A percentile compares a stretch with the other conserved stretches of the same genome.
phyloP scores from a whole-genome alignment of 2,329 filamentous ascomycete genomes.

The Nemania serpens region DNA sequence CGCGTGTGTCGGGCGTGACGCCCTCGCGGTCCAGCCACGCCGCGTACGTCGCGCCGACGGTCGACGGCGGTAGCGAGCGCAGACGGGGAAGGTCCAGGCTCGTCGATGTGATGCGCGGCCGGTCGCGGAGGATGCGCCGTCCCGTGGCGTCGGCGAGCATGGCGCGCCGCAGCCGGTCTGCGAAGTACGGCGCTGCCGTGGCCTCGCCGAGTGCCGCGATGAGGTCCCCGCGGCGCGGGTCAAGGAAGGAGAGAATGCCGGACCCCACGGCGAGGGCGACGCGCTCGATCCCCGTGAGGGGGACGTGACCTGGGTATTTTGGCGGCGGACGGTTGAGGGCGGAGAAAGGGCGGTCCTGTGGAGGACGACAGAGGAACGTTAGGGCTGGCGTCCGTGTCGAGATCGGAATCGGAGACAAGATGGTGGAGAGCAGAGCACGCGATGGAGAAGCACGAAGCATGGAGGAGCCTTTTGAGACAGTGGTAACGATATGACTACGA shows the following conservation, averaged over 20 bases:
- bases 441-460: too few relatives aligned
- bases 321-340: constrained; percentile 82
- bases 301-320: constrained; percentile 91
- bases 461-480: background rate
- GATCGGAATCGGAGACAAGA: too few relatives aligned
- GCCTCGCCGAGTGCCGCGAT: constrained; percentile 94
- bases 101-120: constrained; percentile 84
- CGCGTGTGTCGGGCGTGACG: constrained; percentile 87
- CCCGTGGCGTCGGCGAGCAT: constrained; percentile 88
- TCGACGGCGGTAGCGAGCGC: constrained; percentile 71
- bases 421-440: too few relatives aligned
- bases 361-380: background rate
- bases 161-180: constrained; percentile 84
- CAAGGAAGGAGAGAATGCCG: constrained; percentile 65
- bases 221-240: constrained; percentile 86
- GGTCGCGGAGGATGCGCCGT: constrained; percentile 86
- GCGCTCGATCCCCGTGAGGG: constrained; percentile 78
- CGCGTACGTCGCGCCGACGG: constrained; percentile 81
- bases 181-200: constrained; percentile 93
- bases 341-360: constrained; percentile 63
- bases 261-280: constrained; percentile 70
- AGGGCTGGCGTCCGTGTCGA: background rate
- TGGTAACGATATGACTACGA: constrained; percentile 3
- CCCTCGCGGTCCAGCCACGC: constrained; percentile 93
- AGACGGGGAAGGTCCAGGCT: constrained; percentile 69